phyloP scores from a whole-genome alignment of 192 early-diverging fungal genomes.

The Linnemannia exigua region DNA sequence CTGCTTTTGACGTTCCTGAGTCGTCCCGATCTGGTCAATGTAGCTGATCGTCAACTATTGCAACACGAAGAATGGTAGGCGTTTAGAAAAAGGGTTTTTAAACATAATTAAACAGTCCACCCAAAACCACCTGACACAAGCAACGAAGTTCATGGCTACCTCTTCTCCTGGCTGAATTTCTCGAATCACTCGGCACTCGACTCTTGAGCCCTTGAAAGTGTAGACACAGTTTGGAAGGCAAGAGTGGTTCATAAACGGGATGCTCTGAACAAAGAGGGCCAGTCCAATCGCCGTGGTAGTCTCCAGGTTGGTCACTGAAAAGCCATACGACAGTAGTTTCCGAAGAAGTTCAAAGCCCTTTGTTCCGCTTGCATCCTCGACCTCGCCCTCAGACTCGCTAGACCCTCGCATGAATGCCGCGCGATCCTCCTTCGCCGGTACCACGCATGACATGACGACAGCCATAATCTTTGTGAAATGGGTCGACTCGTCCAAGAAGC shows the following conservation, averaged over 20 bases:
- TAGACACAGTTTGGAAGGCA: conserved; percentile 53
- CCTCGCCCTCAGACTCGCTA: not conserved
- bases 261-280: conserved; percentile 44
- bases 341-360: conserved; percentile 27
- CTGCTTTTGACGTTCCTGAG: conserved; percentile 38
- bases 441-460: conserved; percentile 41
- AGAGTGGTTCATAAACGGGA: conserved; percentile 50
- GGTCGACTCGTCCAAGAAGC: conserved; percentile 17
- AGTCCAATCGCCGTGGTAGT: conserved; percentile 34
- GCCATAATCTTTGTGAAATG: conserved; percentile 43
- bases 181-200: conserved; percentile 47
- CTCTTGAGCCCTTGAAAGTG: conserved; percentile 38
- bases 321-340: conserved; percentile 41
- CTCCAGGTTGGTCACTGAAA: conserved; percentile 39
- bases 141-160: conserved; percentile 12
- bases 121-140: too few species aligned
- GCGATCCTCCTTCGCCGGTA: conserved; percentile 34
- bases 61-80: not conserved
- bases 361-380: not conserved
- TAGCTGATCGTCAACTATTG: conserved; percentile 52
- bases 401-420: conserved; percentile 20
- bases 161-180: conserved; percentile 50
- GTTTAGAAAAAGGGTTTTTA: too few species aligned
- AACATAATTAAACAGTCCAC: too few species aligned
- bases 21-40: conserved; percentile 44